These are phyloP conservation scores for Ganoderma sinense DNA, from an alignment of 1,284 basidiomycete species.

Conservation along the genomic window DNA sequence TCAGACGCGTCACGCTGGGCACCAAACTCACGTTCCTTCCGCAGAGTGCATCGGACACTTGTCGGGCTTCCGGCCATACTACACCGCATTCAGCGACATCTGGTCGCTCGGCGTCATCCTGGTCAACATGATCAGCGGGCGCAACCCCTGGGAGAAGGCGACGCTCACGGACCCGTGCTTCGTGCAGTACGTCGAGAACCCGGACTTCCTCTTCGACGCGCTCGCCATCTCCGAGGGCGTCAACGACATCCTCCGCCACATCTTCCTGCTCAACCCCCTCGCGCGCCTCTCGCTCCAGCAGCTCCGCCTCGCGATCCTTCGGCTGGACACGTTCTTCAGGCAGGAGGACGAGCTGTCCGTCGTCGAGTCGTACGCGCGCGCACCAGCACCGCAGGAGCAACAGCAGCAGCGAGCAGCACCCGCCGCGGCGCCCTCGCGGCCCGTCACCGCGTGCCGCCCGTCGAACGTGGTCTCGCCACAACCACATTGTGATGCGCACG, in stretches of 20 bases:
- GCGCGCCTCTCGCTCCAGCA: slow-evolving; percentile 63
- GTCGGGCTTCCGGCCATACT: slow-evolving; percentile 40
- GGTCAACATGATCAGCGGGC: slow-evolving; percentile 85
- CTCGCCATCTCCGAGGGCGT: slow-evolving; percentile 71
- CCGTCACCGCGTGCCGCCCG: not conserved
- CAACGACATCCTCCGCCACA: slow-evolving; percentile 19
- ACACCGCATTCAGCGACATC: slow-evolving; percentile 85
- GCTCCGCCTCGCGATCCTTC: slow-evolving; percentile 50
- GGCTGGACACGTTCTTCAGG: slow-evolving; percentile 40
- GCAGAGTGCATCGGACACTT: slow-evolving; percentile 35
- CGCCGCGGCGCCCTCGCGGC: not conserved
- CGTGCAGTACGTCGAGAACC: slow-evolving; percentile 48
- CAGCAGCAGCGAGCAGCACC: not conserved
- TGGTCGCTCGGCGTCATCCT: slow-evolving; percentile 76
- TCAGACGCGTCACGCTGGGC: not conserved
- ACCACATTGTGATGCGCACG: not conserved
- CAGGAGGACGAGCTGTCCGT: slow-evolving; percentile 28
- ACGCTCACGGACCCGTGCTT: slow-evolving; percentile 78
- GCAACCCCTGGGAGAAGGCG: slow-evolving; percentile 89
- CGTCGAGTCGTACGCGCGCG: slow-evolving; percentile 5
- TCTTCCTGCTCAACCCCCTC: slow-evolving; percentile 46
- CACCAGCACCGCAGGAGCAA: not conserved
- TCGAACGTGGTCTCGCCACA: not conserved
- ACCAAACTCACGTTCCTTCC: not conserved
- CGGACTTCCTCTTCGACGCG: slow-evolving; percentile 69